A percentile compares a stretch with the other conserved stretches of the same genome.
Conservation (phyloP, 805 yeast species). For the Kurtzmaniella cleridarum region DNA sequence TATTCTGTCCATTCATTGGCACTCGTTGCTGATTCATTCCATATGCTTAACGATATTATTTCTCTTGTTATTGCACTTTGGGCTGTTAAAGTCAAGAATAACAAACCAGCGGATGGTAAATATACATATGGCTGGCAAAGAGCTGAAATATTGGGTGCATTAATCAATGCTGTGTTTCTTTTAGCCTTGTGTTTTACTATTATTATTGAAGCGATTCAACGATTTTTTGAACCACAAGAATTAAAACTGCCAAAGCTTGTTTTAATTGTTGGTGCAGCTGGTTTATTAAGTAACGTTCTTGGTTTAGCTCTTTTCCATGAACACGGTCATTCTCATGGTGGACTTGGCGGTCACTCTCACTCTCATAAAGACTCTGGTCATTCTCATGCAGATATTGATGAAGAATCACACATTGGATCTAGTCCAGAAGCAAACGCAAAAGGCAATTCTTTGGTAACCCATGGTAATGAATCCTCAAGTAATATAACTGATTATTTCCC, state of each 20-base stretch:
- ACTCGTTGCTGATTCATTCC: constrained; percentile 92
- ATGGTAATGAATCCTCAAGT: constrained; percentile 18
- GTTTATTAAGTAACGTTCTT: constrained; percentile 72
- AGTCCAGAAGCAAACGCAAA: background rate
- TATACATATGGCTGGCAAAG: constrained; percentile 98
- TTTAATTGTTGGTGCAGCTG: constrained; percentile 75
- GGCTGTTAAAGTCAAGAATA: constrained; percentile 91
- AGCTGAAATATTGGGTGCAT: constrained; percentile 94
- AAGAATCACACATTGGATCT: background rate
- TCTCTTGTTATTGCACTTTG: constrained; percentile 86
- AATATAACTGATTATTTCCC: constrained; percentile 39
- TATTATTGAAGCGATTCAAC: constrained; percentile 85
- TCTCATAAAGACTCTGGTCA: constrained; percentile 37
- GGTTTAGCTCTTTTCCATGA: constrained; percentile 90
- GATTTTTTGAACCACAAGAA: constrained; percentile 75
- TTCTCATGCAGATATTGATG: constrained; percentile 22
- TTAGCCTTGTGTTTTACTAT: constrained; percentile 91
- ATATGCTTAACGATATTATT: constrained; percentile 92
- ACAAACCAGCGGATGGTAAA: constrained; percentile 73
- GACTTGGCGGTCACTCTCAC: constrained; percentile 39
- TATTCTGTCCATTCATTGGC: constrained; percentile 93
- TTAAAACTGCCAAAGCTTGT: constrained; percentile 81
- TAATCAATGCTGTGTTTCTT: constrained; percentile 87
- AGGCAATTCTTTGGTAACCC: constrained; percentile 2
- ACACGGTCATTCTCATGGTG: constrained; percentile 43